Evolutionary conservation across 208 protist species (phyloP).

Genomic region (Wallacemonas sp.): DNA sequence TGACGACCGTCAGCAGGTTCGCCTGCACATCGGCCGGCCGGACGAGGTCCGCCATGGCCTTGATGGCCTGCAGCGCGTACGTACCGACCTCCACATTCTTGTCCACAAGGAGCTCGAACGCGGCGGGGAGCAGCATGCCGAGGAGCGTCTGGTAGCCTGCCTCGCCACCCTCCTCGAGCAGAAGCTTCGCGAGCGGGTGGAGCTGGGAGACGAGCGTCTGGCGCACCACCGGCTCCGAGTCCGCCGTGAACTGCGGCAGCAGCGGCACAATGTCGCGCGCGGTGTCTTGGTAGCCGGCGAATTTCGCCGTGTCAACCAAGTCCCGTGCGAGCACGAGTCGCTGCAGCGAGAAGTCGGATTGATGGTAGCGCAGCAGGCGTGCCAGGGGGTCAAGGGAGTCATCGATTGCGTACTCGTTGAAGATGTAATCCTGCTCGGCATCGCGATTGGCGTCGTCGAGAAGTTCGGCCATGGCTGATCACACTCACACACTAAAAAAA

Average conservation of each 20-base stretch:
- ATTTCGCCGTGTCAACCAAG: conserved; percentile 77
- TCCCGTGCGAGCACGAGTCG: conserved; percentile 87
- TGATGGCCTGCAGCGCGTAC: conserved; percentile 83
- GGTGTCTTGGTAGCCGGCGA: conserved; percentile 84
- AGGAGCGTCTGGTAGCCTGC: conserved; percentile 83
- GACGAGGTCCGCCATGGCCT: conserved; percentile 81
- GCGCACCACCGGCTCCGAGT: conserved; percentile 91
- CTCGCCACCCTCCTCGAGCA: conserved; percentile 80
- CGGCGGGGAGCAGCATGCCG: conserved; percentile 88
- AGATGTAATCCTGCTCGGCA: conserved; percentile 90
- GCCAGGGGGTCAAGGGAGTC: conserved; percentile 90
- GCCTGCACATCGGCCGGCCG: conserved; percentile 83
- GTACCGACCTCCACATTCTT: conserved; percentile 93
- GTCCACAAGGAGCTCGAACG: conserved; percentile 94
- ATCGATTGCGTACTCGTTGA: conserved; percentile 94
- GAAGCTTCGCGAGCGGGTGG: conserved; percentile 67
- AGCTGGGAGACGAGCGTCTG: conserved; percentile 93
- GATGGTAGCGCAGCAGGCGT: conserved; percentile 85
- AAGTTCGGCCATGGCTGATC: conserved; percentile 22
- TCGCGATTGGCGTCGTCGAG: conserved; percentile 62
- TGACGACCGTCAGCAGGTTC: conserved; percentile 88
- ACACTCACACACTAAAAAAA: no score
- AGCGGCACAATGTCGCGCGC: conserved; percentile 82
- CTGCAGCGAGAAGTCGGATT: conserved; percentile 91
- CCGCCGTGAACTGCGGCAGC: conserved; percentile 82